Percentiles rank a stretch among this genome's conserved stretches.
These are phyloP conservation scores for Cladophialophora bantiana DNA, from an alignment of 2,329 filamentous ascomycete species.

Conservation along the genomic window DNA sequence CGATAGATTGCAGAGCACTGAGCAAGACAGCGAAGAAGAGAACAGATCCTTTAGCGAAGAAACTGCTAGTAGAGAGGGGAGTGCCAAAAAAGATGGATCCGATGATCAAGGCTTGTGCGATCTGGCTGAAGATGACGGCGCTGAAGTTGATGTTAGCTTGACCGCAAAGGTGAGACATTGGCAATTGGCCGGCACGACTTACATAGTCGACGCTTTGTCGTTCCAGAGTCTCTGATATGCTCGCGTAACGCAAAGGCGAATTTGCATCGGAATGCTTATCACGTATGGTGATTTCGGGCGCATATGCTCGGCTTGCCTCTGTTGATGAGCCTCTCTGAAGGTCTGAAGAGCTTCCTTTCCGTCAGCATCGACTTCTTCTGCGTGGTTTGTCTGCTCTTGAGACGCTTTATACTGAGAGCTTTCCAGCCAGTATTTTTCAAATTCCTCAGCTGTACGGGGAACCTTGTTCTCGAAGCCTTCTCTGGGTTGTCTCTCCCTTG, in stretches of 20 bases:
- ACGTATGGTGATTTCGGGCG: constrained; percentile 66
- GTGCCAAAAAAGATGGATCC: constrained; percentile 73
- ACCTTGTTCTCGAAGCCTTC: constrained; percentile 54
- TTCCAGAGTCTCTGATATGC: constrained; percentile 72
- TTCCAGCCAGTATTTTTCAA: constrained; percentile 64
- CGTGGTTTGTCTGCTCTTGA: constrained; percentile 59
- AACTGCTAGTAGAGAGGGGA: constrained; percentile 61
- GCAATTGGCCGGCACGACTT: constrained; percentile 60
- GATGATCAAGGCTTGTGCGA: constrained; percentile 65
- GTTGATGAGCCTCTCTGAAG: constrained; percentile 58
- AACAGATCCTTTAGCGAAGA: constrained; percentile 70
- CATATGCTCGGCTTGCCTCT: constrained; percentile 56
- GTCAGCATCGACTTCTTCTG: constrained; percentile 60
- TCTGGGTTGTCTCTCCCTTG: constrained; percentile 55
- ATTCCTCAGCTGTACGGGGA: constrained; percentile 65
- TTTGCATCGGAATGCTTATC: constrained; percentile 61
- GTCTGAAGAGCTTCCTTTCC: constrained; percentile 64
- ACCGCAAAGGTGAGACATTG: constrained; percentile 40
- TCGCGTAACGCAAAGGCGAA: constrained; percentile 62
- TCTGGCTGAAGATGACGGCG: constrained; percentile 68
- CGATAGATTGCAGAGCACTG: constrained; percentile 69
- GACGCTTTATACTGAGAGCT: constrained; percentile 63
- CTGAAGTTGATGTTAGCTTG: constrained; percentile 15
- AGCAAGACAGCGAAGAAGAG: constrained; percentile 70
- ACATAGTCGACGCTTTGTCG: constrained; percentile 60